These are phyloP conservation scores for Sesbania bispinosa DNA, from an alignment of 306 rosid genomes.

Conservation along the genomic window DNA sequence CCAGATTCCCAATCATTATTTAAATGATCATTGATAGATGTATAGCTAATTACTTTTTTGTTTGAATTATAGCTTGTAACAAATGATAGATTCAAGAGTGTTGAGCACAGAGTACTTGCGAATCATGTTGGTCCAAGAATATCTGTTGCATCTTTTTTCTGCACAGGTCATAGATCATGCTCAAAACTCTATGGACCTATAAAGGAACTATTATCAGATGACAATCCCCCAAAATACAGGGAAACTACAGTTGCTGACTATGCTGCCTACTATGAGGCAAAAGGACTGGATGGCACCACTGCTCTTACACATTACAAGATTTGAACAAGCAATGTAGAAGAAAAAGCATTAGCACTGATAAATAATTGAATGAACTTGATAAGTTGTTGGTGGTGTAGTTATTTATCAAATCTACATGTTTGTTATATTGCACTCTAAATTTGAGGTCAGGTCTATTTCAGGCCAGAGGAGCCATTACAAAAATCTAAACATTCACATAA, in stretches of 20 bases:
- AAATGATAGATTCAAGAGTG: conserved; percentile 37
- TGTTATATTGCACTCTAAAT: not conserved
- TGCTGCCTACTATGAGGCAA: not conserved
- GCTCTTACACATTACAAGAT: conserved; percentile 34
- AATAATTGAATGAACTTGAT: not conserved
- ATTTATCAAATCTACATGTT: not conserved
- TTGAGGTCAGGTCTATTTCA: not conserved
- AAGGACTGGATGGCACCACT: conserved; percentile 39
- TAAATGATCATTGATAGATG: not conserved
- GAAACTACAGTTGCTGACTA: conserved; percentile 33
- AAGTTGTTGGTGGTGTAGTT: not conserved
- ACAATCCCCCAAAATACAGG: conserved; percentile 45
- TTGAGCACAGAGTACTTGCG: conserved; percentile 28
- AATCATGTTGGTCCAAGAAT: conserved; percentile 32
- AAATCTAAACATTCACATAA: no score
- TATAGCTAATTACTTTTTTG: not conserved
- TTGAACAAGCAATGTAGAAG: not conserved
- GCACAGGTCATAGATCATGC: not conserved
- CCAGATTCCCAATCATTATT: no score
- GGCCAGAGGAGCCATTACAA: no score
- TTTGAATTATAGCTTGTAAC: conserved; percentile 27
- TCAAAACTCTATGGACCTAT: conserved; percentile 43
- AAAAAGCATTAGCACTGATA: not conserved
- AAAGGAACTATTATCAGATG: conserved; percentile 47
- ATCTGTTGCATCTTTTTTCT: conserved; percentile 32